Base-by-base conservation (phyloP, 2,329 filamentous ascomycete species). In the Fusarium secorum region DNA sequence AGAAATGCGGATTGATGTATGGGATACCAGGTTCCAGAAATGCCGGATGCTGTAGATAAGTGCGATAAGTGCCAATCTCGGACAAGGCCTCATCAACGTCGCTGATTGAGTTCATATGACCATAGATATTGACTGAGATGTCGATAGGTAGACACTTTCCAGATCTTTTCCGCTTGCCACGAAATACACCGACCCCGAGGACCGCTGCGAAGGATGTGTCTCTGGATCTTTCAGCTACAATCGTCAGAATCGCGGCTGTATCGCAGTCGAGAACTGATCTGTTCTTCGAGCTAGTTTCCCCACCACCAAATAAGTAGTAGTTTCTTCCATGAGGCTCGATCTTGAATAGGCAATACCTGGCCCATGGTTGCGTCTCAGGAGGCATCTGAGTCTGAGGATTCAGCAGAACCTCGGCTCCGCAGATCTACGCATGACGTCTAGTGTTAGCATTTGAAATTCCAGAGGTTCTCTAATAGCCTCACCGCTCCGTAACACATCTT, bases 381-480 rank as follows among this genome's bases (percentile, higher is more conserved):
- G 45, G 28, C 0, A 5, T 10, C 4, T 22, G 15, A 0, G 9
- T 36, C 0, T 14, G 22, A 5, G 60, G 22, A 11, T 8, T n/a
- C 4, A 65, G 9, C 3, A 57, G 13, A 8, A 45, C 32, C 17
- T 65, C 44, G 1, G 26, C 60, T 15, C 35, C 33, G 8, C 28
- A 46, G 3, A 65, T 14, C 62, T 65, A 6, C 7, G 3, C 0
- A 10, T 44, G 4, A 64, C 2, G 4, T 15, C 15, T 14, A 26
- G 3, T 11, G 5, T 32, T 4, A 28, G 20, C 2, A 11, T 14
- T 17, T 13, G 4, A 11, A 0, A 2, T 3, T 17, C 2, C 1
- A 0, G 20, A 0, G 2, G 7, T n/a, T n/a, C 13, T 1, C 7
- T 13, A 17, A 2, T 4, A 1, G 24, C n/a, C 42, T 35, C 22